These are phyloP conservation scores for Saturnispora quitensis DNA, from an alignment of 805 yeast genomes.

Conservation along the genomic window DNA sequence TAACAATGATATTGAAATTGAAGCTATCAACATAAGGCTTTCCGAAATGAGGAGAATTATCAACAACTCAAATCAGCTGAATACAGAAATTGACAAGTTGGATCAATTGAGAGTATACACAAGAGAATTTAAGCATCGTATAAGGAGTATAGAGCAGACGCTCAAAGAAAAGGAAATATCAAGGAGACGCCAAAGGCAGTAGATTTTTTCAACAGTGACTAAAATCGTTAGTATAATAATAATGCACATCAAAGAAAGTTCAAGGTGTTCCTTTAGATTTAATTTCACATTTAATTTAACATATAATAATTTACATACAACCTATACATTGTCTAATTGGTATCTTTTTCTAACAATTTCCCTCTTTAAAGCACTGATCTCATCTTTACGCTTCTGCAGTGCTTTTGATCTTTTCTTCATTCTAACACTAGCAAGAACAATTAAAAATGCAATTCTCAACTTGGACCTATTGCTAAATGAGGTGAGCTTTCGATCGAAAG, in stretches of 20 bases:
- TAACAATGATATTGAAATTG: conserved; percentile 19
- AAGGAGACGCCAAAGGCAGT: background rate
- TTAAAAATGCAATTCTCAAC: conserved; percentile 18
- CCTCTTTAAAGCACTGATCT: conserved; percentile 16
- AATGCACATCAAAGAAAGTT: background rate
- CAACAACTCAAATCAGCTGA: conserved; percentile 19
- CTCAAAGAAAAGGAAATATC: conserved; percentile 10
- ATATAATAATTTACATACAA: background rate
- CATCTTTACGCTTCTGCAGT: conserved; percentile 11
- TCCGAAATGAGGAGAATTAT: conserved; percentile 14
- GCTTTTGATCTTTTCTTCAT: conserved; percentile 27
- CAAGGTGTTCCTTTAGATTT: background rate
- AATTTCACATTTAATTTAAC: background rate
- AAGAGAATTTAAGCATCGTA: conserved; percentile 23
- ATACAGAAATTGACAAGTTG: conserved; percentile 26
- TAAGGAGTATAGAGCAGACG: conserved; percentile 17
- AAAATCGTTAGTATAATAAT: background rate
- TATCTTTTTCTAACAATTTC: conserved; percentile 8
- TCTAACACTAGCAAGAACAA: conserved; percentile 31
- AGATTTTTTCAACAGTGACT: background rate
- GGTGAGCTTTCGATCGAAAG: background rate
- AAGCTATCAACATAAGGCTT: conserved; percentile 16
- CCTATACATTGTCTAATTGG: background rate
- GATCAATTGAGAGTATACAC: conserved; percentile 26
- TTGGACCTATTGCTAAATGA: conserved; percentile 3